Evolutionary conservation across 768 basidiomycete species (phyloP).

Genomic region (Pleurotus sapidus): DNA sequence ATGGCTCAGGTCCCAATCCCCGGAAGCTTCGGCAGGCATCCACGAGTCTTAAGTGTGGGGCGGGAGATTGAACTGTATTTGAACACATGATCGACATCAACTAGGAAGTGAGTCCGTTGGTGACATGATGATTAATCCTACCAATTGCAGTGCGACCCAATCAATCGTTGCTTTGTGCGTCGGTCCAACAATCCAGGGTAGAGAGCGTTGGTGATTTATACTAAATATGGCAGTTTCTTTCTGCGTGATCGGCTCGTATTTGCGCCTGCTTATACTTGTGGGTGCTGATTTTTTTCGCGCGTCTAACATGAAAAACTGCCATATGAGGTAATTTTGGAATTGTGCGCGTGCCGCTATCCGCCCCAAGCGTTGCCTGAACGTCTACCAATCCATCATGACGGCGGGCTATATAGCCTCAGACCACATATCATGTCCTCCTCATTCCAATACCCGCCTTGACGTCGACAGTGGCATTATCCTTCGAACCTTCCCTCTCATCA

Average conservation of each 20-base stretch:
- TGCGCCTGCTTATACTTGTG: neutral
- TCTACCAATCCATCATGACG: constrained; percentile 1
- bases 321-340: neutral
- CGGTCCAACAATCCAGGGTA: too few relatives aligned
- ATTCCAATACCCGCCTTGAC: neutral
- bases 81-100: too few relatives aligned
- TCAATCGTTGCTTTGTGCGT: too few relatives aligned
- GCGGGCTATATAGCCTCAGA: constrained; percentile 4
- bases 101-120: too few relatives aligned
- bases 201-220: neutral
- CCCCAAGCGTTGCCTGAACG: neutral
- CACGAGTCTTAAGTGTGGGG: too few relatives aligned
- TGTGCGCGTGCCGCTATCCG: neutral
- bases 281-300: neutral
- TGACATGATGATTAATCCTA: too few relatives aligned
- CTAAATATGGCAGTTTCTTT: neutral
- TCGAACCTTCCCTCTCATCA: neutral
- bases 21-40: too few relatives aligned
- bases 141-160: too few relatives aligned
- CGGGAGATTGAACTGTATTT: too few relatives aligned
- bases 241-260: neutral
- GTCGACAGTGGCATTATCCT: neutral
- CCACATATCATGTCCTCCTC: neutral
- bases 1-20: too few relatives aligned
- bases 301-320: neutral